These are phyloP conservation scores for Aspergillus proliferans DNA, from an alignment of 2,329 filamentous ascomycete genomes.

Conservation along the genomic window DNA sequence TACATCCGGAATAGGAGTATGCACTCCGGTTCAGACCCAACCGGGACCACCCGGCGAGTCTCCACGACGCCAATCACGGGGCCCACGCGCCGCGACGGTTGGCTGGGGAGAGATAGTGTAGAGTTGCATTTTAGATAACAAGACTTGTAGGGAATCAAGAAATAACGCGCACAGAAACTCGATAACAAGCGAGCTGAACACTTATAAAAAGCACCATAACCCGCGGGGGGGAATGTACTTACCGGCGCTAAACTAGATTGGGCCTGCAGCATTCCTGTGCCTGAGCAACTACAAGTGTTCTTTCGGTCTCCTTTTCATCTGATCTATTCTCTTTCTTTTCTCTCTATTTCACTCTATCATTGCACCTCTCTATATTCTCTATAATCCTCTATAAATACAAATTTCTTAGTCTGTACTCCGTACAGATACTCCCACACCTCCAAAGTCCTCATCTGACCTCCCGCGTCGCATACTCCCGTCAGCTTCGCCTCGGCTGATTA, in stretches of 20 bases:
- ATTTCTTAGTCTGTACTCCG: too few species aligned
- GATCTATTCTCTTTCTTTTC: neutral
- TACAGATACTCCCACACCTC: too few species aligned
- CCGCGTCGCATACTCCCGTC: neutral
- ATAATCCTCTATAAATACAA: too few species aligned
- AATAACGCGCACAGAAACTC: neutral
- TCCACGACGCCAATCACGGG: neutral
- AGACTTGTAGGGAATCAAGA: too few species aligned
- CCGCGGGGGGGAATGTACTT: neutral
- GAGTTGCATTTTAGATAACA: neutral
- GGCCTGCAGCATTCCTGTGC: neutral
- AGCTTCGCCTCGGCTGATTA: conserved; percentile 1
- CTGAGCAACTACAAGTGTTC: neutral
- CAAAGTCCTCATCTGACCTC: too few species aligned
- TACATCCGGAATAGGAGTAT: neutral
- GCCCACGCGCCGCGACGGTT: neutral
- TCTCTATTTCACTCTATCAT: neutral
- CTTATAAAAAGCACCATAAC: neutral
- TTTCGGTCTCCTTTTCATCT: neutral
- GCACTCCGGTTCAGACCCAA: neutral
- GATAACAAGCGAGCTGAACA: neutral
- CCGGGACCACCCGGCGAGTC: neutral
- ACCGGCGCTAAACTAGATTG: neutral
- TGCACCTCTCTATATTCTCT: too few species aligned
- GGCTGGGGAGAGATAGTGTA: neutral